Conservation (phyloP, 176 grass and related monocot genomes). For the Bonia amplexicaulis region DNA sequence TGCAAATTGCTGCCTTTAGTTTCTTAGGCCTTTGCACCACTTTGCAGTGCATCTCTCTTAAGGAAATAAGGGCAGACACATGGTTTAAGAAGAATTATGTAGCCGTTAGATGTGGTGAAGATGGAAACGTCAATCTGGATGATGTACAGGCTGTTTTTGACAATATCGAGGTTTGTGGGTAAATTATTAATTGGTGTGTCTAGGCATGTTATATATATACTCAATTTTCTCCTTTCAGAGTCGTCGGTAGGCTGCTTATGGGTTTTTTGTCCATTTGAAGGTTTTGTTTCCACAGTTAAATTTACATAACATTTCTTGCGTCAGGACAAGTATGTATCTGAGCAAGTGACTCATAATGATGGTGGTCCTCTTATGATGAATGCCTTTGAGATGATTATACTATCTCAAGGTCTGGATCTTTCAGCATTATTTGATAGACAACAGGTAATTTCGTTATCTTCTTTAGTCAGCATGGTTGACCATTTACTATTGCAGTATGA, state of each 20-base stretch:
- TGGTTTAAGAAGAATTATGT: conserved; percentile 89
- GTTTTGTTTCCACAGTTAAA: conserved; percentile 3
- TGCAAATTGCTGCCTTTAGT: background rate
- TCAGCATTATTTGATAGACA: conserved; percentile 90
- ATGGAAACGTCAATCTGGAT: conserved; percentile 74
- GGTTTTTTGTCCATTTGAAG: conserved; percentile 17
- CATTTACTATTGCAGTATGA: background rate
- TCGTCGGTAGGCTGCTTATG: background rate
- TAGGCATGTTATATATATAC: background rate
- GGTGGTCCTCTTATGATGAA: conserved; percentile 91
- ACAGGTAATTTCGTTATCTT: conserved; percentile 54
- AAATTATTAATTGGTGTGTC: background rate
- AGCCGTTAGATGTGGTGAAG: conserved; percentile 45
- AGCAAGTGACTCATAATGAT: conserved; percentile 55
- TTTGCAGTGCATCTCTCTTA: conserved; percentile 75
- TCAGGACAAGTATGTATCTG: conserved; percentile 85
- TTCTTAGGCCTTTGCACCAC: background rate
- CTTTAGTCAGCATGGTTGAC: background rate
- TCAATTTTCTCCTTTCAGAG: background rate
- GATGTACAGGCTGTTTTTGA: conserved; percentile 91
- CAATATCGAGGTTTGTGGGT: conserved; percentile 76
- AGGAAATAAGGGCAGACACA: conserved; percentile 59
- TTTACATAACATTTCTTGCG: conserved; percentile 29
- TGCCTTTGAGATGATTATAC: conserved; percentile 99
- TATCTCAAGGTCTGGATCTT: conserved; percentile 95